Evolutionary conservation across 192 early-diverging fungal genomes (phyloP), one percentile per base, ranked within the genome.

Genomic region (Entomortierella parvispora): DNA sequence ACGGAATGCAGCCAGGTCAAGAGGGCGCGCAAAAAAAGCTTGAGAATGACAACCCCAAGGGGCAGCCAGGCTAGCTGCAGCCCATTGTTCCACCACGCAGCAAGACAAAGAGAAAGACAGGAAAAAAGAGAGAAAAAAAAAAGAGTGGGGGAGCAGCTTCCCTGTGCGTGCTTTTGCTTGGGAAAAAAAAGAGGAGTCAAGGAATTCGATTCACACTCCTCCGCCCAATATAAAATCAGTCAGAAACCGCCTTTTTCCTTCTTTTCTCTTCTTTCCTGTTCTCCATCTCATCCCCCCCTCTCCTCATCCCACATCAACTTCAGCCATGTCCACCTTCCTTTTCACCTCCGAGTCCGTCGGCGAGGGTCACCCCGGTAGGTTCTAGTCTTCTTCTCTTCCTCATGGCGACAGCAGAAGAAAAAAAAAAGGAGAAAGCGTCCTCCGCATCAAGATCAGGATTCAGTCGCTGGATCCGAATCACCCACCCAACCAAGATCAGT

Each of bases 331-430:
- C 53, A 95, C 94, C 61, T 98, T 99, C 89, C 91, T 99, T 66
- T 99, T 98, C 89, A 99, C 98, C 79, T 99, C 98, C 75, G 98
- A 99, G 86, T 99, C 98, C 79, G 98, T 99, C 82, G 98, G 98
- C 81, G 98, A 99, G 89, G 98, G 98, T 82, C 98, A 99, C 86
- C 96, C 97, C 68, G 92, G 92, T 93, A 84, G 58, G 66, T 78
- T 37, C 2, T 32, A 18, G 9, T 37, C 59, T 42, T 7, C 46
- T 40, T 10, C 7, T 25, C 46, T 2, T 42, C 17, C 17, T 18
- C 28, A 4, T 17, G n/a, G 4, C 46, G 9, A 28, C 52, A 33
- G 22, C 28, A 10, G 14, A 31, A 53, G 32, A 25, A 29, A 54
- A 54, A 57, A 57, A 57, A 25, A 57, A 40, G 2, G 32, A n/a